phyloP scores from a whole-genome alignment of 2,329 filamentous ascomycete genomes.

The Cercospora sp. region DNA sequence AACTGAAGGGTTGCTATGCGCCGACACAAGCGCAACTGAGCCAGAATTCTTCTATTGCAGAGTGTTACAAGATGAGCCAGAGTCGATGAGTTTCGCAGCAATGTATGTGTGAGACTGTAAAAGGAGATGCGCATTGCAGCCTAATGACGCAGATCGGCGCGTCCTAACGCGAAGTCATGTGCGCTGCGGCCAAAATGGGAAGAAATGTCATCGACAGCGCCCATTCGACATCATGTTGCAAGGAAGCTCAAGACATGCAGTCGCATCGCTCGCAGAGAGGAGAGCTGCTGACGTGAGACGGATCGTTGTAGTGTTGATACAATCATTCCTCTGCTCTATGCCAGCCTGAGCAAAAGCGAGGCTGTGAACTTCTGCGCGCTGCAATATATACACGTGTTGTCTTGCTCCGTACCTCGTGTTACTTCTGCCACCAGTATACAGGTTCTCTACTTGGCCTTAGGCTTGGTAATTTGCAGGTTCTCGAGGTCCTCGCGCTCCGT shows the following conservation, averaged over 20 bases:
- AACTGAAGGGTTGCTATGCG: neutral
- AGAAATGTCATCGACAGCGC: neutral
- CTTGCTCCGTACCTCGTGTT: constrained; percentile 4
- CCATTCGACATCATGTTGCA: neutral
- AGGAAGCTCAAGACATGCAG: neutral
- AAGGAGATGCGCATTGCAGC: constrained; percentile 4
- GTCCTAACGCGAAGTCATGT: constrained; percentile 3
- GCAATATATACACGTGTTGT: constrained; percentile 26
- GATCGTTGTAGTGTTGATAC: constrained; percentile 20
- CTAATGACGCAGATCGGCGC: constrained; percentile 12
- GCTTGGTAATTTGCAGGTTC: constrained; percentile 60
- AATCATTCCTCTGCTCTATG: constrained; percentile 27
- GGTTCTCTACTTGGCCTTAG: constrained; percentile 26
- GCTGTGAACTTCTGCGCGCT: constrained; percentile 17
- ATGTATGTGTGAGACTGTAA: neutral
- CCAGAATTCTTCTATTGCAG: neutral
- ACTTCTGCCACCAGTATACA: neutral
- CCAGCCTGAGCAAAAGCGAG: constrained; percentile 17
- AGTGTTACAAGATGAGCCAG: neutral
- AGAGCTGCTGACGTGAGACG: neutral
- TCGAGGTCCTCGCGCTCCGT: constrained; percentile 70
- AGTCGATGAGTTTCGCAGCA: neutral
- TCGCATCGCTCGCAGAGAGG: neutral
- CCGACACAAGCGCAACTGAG: neutral
- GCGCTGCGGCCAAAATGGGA: neutral